These are phyloP conservation scores for Colletotrichum sp. DNA, from an alignment of 2,329 filamentous ascomycete species.

Conservation along the genomic window DNA sequence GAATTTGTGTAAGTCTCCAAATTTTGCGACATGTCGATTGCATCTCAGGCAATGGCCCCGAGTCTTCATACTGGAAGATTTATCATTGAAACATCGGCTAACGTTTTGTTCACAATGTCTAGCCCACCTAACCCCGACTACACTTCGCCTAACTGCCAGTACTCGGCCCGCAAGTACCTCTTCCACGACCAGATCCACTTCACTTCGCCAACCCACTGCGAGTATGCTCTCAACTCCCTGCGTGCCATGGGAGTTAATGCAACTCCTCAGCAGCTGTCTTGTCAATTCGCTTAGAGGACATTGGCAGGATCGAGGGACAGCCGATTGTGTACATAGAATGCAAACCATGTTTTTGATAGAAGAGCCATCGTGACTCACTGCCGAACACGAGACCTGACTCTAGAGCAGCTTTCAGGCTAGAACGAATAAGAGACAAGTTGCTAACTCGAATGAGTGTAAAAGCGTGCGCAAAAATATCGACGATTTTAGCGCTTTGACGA, in stretches of 20 bases:
- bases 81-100: background rate
- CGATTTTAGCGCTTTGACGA: background rate
- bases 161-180: background rate
- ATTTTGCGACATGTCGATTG: background rate
- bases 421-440: background rate
- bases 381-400: background rate
- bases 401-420: background rate
- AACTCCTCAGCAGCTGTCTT: background rate
- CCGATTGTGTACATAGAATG: background rate
- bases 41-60: background rate
- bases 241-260: background rate
- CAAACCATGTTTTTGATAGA: background rate
- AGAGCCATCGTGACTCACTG: background rate
- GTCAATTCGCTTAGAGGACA: background rate
- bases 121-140: background rate
- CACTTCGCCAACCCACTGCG: slow-evolving; percentile 1
- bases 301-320: background rate
- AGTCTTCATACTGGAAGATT: background rate
- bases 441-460: background rate
- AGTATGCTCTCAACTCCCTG: background rate
- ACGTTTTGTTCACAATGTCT: background rate
- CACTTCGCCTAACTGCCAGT: background rate
- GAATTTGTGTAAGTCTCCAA: background rate
- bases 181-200: slow-evolving; percentile 4
- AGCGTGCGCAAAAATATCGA: background rate